Conservation (phyloP, 23 red algal species). For the Gracilaria domingensis region DNA sequence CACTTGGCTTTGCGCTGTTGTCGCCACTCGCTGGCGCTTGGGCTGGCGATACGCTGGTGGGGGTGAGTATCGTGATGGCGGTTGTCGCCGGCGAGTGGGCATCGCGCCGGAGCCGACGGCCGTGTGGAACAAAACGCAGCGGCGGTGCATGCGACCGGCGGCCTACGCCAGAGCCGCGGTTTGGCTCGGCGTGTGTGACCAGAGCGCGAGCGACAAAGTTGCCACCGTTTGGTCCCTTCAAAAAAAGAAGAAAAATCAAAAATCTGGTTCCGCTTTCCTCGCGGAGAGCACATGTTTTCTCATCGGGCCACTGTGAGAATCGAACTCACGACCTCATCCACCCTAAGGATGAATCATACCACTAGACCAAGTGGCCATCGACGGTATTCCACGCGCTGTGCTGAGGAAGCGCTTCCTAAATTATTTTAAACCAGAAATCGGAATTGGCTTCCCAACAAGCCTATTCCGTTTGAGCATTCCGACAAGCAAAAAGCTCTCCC, state of each 20-base stretch:
- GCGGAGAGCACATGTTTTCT: background rate
- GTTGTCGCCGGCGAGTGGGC: background rate
- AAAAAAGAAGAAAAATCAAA: too few relatives aligned
- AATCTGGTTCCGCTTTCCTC: too few relatives aligned
- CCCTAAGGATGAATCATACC: constrained; percentile 92
- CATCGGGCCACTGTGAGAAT: constrained; percentile 78
- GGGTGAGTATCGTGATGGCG: background rate
- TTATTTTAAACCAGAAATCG: background rate
- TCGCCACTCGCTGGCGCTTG: background rate
- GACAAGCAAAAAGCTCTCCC: too few relatives aligned
- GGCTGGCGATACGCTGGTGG: background rate
- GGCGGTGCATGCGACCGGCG: background rate
- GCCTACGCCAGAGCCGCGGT: too few relatives aligned
- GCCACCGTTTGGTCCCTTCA: too few relatives aligned
- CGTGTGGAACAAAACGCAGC: background rate
- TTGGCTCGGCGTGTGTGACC: too few relatives aligned
- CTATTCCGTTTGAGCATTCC: too few relatives aligned
- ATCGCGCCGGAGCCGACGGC: background rate
- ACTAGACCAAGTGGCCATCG: constrained; percentile 79
- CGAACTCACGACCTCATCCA: constrained; percentile 90
- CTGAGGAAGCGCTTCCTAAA: background rate
- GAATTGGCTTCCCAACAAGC: too few relatives aligned
- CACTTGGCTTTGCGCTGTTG: background rate
- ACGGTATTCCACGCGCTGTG: background rate
- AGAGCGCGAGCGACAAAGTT: too few relatives aligned